Evolutionary conservation across 495 filamentous ascomycete genomes (phyloP), one percentile per base, ranked within the genome.

Genomic region (Hypoxylon cercidicola): DNA sequence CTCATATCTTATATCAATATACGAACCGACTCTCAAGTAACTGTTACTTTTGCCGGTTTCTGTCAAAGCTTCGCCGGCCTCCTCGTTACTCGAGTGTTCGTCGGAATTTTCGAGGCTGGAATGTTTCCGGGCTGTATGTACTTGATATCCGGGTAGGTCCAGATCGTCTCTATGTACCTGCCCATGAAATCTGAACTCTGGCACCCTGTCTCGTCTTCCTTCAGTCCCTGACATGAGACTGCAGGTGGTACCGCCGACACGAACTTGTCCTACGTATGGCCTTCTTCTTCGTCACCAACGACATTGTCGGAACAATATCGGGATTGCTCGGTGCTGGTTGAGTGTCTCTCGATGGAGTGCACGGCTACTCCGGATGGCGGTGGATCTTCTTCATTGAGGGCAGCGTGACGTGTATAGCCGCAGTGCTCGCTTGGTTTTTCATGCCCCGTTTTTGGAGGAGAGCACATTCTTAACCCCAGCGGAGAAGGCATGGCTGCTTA

Each of bases 261-360:
- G 84, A 88, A 69, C 84, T 83, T n/a, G 64, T 91, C 63, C 77
- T 81, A 37, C 84, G 89, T 53, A 86, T 87, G 66, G 88, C 92
- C 32, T 89, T 95, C 57, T 96, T 96, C 82, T 94, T 93, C 78
- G 90, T 87, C 16, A 89, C 91, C 1, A 90, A 91, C 3, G 88
- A 91, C 3, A 78, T 92, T 0, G 87, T 89, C 6, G 91, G 91
- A 3, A 90, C 90, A 1, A 93, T 93, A 60, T 91, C 91, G 68
- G 90, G 90, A 32, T 80, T 93, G 0, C 82, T 93, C 4, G 90
- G 90, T 0, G 86, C 85, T 4, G 89, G 85, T 3, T 91, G 91
- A 50, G 78, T 77, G 18, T 77, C 87, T 39, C 91, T 92, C 88
- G 74, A 85, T 44, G 86, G 85, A 9, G 64, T 88, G 13, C 88